Conservation (phyloP, 805 yeast genomes). For the Candida odintsovae region DNA sequence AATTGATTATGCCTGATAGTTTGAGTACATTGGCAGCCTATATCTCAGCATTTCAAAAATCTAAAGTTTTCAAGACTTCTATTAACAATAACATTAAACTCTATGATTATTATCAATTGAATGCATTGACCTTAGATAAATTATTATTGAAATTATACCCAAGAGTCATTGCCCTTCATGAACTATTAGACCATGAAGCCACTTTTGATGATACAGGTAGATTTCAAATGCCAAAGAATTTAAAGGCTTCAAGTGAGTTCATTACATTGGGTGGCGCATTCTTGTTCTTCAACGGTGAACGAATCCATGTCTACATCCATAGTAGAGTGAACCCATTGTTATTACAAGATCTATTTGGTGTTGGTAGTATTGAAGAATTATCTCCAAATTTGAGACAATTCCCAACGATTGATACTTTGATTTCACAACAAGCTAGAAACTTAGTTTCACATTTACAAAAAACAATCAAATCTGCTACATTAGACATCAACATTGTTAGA, state of each 20-base stretch:
- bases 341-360: slow-evolving; percentile 71
- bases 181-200: slow-evolving; percentile 53
- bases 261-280: slow-evolving; percentile 69
- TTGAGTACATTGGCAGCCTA: slow-evolving; percentile 65
- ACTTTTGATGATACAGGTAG: slow-evolving; percentile 34
- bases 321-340: slow-evolving; percentile 61
- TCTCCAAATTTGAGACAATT: slow-evolving; percentile 39
- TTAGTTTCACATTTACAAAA: slow-evolving; percentile 53
- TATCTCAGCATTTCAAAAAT: slow-evolving; percentile 63
- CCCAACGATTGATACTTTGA: slow-evolving; percentile 64
- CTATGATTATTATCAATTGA: slow-evolving; percentile 42
- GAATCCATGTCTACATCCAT: slow-evolving; percentile 61
- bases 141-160: slow-evolving; percentile 74
- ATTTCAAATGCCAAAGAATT: slow-evolving; percentile 45
- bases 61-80: slow-evolving; percentile 47
- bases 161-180: slow-evolving; percentile 67
- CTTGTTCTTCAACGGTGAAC: slow-evolving; percentile 63
- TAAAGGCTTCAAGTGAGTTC: slow-evolving; percentile 36
- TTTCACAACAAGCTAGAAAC: slow-evolving; percentile 62
- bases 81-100: slow-evolving; percentile 59
- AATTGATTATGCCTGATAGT: slow-evolving; percentile 77
- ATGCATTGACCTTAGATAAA: slow-evolving; percentile 47
- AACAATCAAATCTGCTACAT: slow-evolving; percentile 29
- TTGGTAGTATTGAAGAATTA: slow-evolving; percentile 29
- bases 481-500: slow-evolving; percentile 54